Evolutionary conservation across 208 protist genomes (phyloP).

Genomic region (Eutreptiella sp.): DNA sequence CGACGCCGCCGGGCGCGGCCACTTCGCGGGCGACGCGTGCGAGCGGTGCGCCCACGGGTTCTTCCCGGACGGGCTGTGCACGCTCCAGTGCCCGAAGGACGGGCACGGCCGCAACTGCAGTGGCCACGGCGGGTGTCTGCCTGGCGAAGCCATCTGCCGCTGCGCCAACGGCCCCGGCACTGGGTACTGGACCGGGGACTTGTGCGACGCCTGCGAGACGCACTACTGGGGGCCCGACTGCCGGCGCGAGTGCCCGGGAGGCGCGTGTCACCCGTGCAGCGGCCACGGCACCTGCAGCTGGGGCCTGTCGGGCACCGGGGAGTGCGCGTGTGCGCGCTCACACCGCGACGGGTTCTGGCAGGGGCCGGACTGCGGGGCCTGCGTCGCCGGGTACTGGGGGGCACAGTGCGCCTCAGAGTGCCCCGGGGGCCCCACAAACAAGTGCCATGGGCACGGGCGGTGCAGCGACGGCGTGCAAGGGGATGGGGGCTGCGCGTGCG

Average conservation of each 20-base stretch:
- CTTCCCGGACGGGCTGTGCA: too few species aligned
- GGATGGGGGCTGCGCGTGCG: conserved; percentile 18
- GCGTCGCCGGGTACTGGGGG: conserved; percentile 15
- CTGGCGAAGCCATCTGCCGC: neutral
- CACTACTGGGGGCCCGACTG: conserved; percentile 24
- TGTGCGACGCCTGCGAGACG: conserved; percentile 9
- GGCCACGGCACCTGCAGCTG: conserved; percentile 24
- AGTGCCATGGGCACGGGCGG: conserved; percentile 15
- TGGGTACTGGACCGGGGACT: conserved; percentile 18
- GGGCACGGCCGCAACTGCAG: too few species aligned
- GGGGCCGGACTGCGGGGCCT: conserved; percentile 4
- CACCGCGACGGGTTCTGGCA: conserved; percentile 23
- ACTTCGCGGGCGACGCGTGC: conserved; percentile 39
- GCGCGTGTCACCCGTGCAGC: conserved; percentile 21
- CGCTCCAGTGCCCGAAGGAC: too few species aligned
- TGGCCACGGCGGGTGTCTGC: conserved; percentile 6
- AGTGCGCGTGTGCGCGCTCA: conserved; percentile 33
- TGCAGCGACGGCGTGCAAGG: conserved; percentile 22
- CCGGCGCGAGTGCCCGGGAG: conserved; percentile 24
- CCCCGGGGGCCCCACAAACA: conserved; percentile 11
- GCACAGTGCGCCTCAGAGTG: neutral
- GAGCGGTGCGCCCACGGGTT: conserved; percentile 26
- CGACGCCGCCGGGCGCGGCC: conserved; percentile 27
- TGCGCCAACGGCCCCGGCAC: neutral
- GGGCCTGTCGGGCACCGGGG: conserved; percentile 19